Evolutionary conservation across 768 basidiomycete genomes (phyloP).

Genomic region (Tylopilus sp.): DNA sequence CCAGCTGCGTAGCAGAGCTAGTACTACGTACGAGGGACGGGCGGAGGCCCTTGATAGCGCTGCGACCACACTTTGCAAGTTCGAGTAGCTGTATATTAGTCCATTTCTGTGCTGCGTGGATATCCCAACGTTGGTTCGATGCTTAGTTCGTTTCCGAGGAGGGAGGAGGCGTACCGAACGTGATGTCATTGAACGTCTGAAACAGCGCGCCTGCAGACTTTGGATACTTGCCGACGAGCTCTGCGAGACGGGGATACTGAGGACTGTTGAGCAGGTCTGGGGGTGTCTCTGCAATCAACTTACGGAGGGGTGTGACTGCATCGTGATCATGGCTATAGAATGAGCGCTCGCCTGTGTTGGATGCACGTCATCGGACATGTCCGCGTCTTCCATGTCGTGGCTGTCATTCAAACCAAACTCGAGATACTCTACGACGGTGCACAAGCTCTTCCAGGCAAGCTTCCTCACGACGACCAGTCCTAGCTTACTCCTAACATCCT

Average conservation of each 20-base stretch:
- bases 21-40: constrained; percentile 43
- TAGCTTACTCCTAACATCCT: constrained; percentile 1
- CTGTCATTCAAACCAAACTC: constrained; percentile 34
- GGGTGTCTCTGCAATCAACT: not conserved
- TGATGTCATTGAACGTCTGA: constrained; percentile 74
- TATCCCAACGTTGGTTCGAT: not conserved
- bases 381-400: constrained; percentile 18
- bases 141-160: not conserved
- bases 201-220: constrained; percentile 57
- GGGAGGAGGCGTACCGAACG: constrained; percentile 49
- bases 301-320: constrained; percentile 27
- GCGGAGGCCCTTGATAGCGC: constrained; percentile 56
- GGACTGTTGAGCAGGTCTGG: constrained; percentile 2
- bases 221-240: constrained; percentile 58
- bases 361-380: not conserved
- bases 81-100: constrained; percentile 59
- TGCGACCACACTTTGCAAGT: constrained; percentile 49
- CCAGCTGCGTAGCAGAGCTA: not conserved
- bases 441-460: constrained; percentile 45
- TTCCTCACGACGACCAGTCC: not conserved
- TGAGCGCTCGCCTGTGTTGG: too few relatives aligned
- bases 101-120: constrained; percentile 69
- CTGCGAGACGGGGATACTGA: constrained; percentile 47
- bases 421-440: constrained; percentile 45
- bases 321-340: not conserved